Evolutionary conservation across 495 filamentous ascomycete genomes (phyloP), one percentile per base, ranked within the genome.

Genomic region (Lophiostoma macrostomum): DNA sequence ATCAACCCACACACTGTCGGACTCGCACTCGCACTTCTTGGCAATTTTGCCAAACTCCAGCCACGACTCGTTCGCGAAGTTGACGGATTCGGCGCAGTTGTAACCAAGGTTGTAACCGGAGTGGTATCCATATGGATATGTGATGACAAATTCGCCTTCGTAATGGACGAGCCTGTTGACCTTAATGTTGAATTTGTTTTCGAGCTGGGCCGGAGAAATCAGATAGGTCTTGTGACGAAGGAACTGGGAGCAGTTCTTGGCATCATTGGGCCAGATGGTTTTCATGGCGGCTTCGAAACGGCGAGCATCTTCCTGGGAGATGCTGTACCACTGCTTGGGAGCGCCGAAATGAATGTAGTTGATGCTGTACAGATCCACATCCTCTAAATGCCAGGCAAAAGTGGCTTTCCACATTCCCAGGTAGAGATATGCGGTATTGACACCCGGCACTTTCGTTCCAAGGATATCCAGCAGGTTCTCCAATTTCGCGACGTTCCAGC

Each of bases 381-480:
- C 93, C 65, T 98, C 93, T 31, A 98, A 73, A 79, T 98, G 93
- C 93, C 93, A 98, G 8, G 93, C 91, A 66, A 98, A 98, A 1
- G 93, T 96, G 16, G 93, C 93, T 65, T 96, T 98, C 93, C 93
- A 98, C 94, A 97, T 97, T 16, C 93, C 93, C 35, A 97, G 75
- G 57, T 98, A 98, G 10, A 98, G 77, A 68, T 98, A 98, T n/a
- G 93, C 91, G 3, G 94, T 97, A 64, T 98, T 98, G 54, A 98
- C 93, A 52, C 93, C 93, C 11, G 93, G 93, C 0, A 98, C 87
- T 56, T 95, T 95, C 30, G 90, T 90, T 16, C 93, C 94, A 1
- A 98, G 74, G 4, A 97, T 88, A 69, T 98, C 94, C 5, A 98
- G 81, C 35, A 98, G 72, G 64, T 96, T 97, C 23, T 87, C 85